Percentiles rank a stretch among this genome's conserved stretches.
These are phyloP conservation scores for Leucoagaricus sp. DNA, from an alignment of 1,284 basidiomycete species.

Conservation along the genomic window DNA sequence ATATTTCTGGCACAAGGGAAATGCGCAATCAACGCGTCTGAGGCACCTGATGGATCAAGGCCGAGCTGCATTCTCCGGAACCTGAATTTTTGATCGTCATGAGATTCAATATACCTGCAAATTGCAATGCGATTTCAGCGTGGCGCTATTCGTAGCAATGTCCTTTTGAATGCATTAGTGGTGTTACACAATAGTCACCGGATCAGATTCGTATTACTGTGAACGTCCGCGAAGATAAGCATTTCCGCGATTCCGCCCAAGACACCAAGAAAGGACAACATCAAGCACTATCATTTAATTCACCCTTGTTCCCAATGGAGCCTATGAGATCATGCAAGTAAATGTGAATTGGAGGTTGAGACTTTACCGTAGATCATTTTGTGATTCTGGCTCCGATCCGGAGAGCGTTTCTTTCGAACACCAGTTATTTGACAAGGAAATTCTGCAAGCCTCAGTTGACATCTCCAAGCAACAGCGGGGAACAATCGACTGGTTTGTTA, in stretches of 20 bases:
- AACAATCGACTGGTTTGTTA: too few relatives aligned
- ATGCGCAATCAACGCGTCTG: slow-evolving; percentile 15
- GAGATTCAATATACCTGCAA: slow-evolving; percentile 8
- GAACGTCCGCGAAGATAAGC: slow-evolving; percentile 8
- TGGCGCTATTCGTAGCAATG: slow-evolving; percentile 9
- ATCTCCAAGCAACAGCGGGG: too few relatives aligned
- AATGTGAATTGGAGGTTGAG: not conserved
- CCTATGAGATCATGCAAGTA: slow-evolving; percentile 7
- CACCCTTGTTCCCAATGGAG: slow-evolving; percentile 7
- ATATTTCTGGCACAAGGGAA: slow-evolving; percentile 16
- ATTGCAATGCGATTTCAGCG: slow-evolving; percentile 14
- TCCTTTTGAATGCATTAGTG: not conserved
- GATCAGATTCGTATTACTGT: slow-evolving; percentile 11
- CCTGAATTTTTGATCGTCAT: slow-evolving; percentile 17
- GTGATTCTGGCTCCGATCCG: slow-evolving; percentile 7
- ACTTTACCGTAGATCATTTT: not conserved
- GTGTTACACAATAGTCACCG: not conserved
- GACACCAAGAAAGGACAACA: not conserved
- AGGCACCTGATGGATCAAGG: slow-evolving; percentile 13
- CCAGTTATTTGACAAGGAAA: too few relatives aligned
- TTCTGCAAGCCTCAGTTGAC: not conserved
- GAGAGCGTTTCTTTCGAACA: not conserved
- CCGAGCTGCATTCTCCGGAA: slow-evolving; percentile 16
- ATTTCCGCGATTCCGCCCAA: slow-evolving; percentile 8
- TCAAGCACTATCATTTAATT: not conserved